Conservation (phyloP, 2,329 filamentous ascomycete genomes). For the Catunica adiposa region DNA sequence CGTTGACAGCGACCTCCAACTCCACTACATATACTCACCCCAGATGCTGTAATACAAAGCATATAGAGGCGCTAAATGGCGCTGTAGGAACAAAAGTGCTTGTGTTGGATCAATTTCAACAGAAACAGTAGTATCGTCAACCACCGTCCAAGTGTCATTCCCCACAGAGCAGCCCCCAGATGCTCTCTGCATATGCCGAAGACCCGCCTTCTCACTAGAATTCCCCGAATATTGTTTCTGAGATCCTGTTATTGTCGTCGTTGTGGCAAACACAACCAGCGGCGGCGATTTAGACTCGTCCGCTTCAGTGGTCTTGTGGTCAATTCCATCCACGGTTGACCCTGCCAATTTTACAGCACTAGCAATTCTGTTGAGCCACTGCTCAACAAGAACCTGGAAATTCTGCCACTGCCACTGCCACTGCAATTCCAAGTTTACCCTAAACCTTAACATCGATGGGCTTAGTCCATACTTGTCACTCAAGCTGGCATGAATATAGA, state of each 20-base stretch:
- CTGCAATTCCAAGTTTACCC: constrained; percentile 7
- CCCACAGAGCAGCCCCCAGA: no score
- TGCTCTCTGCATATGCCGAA: no score
- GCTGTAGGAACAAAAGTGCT: background rate
- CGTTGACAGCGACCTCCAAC: background rate
- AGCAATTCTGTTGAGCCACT: constrained; percentile 10
- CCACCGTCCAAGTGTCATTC: background rate
- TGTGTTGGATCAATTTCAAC: background rate
- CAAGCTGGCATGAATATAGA: no score
- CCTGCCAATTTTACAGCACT: constrained; percentile 1
- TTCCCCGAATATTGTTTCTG: background rate
- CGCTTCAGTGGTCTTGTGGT: no score
- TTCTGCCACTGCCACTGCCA: constrained; percentile 12
- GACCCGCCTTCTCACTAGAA: background rate
- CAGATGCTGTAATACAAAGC: background rate
- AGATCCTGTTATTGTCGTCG: background rate
- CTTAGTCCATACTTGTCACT: background rate
- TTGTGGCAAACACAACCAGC: background rate
- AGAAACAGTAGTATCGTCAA: background rate
- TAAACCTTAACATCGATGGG: constrained; percentile 5
- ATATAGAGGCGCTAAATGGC: background rate
- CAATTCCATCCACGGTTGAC: background rate
- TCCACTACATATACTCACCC: background rate
- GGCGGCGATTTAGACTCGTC: background rate
- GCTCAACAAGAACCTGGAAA: constrained; percentile 11